Evolutionary conservation across 331 rosid species (phyloP), one percentile per base, ranked within the genome.

Genomic region (Dryas integrifolia): DNA sequence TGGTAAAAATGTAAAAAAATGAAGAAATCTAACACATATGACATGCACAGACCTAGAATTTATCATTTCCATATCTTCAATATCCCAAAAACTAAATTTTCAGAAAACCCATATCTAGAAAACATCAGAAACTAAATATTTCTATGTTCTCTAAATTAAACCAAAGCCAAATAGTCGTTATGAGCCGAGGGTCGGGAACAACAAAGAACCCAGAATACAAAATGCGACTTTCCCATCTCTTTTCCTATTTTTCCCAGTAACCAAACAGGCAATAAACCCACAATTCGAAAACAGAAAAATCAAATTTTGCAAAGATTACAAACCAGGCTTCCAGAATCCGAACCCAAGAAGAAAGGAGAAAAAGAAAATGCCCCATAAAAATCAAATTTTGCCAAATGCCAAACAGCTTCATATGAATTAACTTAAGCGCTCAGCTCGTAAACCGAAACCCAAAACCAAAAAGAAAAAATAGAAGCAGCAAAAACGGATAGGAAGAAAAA

Each of bases 11-110:
- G 1, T 8, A 40, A 57, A 6, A 61, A 77, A 55, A 60, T 51
- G 3, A 69, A 15, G 3, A 69, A 15, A 41, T 39, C 12, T 6
- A 21, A 43, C 45, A 75, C 40, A 63, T 39, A 39, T 9, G 61
- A 76, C 65, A 68, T 61, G 4, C 26, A 51, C 69, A 83, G 74
- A 79, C 79, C 81, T 39, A 44, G 56, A 55, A 57, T 41, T 57
- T 57, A 16, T 35, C 45, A 52, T 13, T 55, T 35, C 46, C 58
- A 18, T 43, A 57, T 46, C 46, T 51, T 10, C 70, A 15, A 44
- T 41, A 51, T 68, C 60, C 24, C 62, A 35, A 67, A 71, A 40
- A 50, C 67, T 15, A 57, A 50, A 16, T n/a, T 3, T 0, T 30
- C 24, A 18, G 43, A 18, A 47, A 71, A 65, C 13, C 45, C 52